These are phyloP conservation scores for Ustilago curta DNA, from an alignment of 1,284 basidiomycete genomes.

Conservation along the genomic window DNA sequence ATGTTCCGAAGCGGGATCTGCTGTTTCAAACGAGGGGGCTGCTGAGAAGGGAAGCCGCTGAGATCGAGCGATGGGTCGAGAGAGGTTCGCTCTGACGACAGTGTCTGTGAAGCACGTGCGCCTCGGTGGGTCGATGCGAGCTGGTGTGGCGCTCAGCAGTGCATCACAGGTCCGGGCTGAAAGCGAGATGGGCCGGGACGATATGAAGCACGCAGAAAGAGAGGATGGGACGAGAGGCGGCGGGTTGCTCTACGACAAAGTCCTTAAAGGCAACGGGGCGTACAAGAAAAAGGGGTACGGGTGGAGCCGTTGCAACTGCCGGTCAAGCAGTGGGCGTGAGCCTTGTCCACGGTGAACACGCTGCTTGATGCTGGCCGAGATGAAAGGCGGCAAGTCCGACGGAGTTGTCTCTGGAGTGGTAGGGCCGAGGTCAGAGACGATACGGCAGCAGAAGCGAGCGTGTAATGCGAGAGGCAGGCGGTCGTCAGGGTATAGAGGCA, in stretches of 20 bases:
- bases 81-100: not conserved
- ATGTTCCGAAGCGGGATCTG: not conserved
- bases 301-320: not conserved
- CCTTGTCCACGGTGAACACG: not conserved
- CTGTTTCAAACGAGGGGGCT: not conserved
- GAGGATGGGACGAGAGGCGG: too few relatives aligned
- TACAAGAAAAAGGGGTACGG: not conserved
- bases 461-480: not conserved
- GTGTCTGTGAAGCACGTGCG: not conserved
- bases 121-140: not conserved
- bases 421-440: too few relatives aligned
- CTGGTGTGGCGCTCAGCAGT: not conserved
- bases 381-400: not conserved
- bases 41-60: too few relatives aligned
- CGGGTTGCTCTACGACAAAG: not conserved
- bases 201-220: not conserved
- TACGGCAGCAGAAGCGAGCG: too few relatives aligned
- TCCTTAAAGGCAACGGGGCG: not conserved
- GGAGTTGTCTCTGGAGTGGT: too few relatives aligned
- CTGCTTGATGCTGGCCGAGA: not conserved
- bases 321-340: not conserved
- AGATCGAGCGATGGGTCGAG: not conserved
- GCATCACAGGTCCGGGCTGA: constrained; percentile 4
- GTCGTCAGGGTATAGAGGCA: not conserved
- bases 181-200: not conserved